Conservation (phyloP, 768 basidiomycete genomes). For the Termitomyces sp. region DNA sequence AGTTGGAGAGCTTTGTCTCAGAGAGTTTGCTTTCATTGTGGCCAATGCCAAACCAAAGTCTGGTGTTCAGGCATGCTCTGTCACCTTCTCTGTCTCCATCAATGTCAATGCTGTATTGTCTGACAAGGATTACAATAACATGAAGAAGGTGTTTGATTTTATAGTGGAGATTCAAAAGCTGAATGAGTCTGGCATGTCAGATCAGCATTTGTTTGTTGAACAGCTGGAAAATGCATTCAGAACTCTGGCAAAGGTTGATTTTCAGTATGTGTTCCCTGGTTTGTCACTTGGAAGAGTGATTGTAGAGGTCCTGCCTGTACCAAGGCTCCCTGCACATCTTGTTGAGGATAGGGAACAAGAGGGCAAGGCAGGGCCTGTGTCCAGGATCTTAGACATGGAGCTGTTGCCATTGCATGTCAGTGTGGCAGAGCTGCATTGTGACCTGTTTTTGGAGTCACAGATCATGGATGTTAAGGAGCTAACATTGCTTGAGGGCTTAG, state of each 20-base stretch:
- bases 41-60: slow-evolving; percentile 13
- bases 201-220: slow-evolving; percentile 73
- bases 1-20: slow-evolving; percentile 3
- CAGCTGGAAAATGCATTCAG: slow-evolving; percentile 77
- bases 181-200: slow-evolving; percentile 51
- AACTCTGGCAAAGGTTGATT: slow-evolving; percentile 65
- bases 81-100: slow-evolving; percentile 20
- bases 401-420: slow-evolving; percentile 19
- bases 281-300: slow-evolving; percentile 20
- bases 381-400: slow-evolving; percentile 24
- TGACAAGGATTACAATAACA: slow-evolving; percentile 52
- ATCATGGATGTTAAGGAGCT: slow-evolving; percentile 29
- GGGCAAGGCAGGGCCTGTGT: slow-evolving; percentile 5
- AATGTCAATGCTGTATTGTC: slow-evolving; percentile 20
- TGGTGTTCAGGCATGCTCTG: slow-evolving; percentile 32
- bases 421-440: slow-evolving; percentile 16
- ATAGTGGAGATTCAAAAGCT: slow-evolving; percentile 71
- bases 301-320: slow-evolving; percentile 46
- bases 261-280: slow-evolving; percentile 41
- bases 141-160: slow-evolving; percentile 80
- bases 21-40: background rate
- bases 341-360: slow-evolving; percentile 3
- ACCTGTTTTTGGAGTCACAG: slow-evolving; percentile 21
- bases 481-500: slow-evolving; percentile 33
- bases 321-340: slow-evolving; percentile 35